Conservation (phyloP, 495 filamentous ascomycete genomes). For the Oleoguttula mirabilis region DNA sequence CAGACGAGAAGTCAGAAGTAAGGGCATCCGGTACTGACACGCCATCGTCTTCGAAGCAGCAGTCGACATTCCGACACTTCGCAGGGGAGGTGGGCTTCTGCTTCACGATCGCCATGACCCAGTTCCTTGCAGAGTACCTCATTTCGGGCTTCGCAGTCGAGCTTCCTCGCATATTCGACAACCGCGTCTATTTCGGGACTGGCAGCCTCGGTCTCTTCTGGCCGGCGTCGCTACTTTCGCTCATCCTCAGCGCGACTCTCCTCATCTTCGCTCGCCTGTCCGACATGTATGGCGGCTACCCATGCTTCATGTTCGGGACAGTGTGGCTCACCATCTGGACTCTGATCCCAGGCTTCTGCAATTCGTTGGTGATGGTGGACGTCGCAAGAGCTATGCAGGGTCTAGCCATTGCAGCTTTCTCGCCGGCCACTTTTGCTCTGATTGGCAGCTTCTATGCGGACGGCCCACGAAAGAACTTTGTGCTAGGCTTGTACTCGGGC, state of each 20-base stretch:
- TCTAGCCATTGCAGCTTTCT: constrained; percentile 62
- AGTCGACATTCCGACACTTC: constrained; percentile 1
- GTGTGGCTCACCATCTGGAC: constrained; percentile 64
- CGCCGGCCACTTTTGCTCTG: constrained; percentile 72
- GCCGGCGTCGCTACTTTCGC: constrained; percentile 67
- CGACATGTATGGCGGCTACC: constrained; percentile 53
- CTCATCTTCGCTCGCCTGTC: constrained; percentile 55
- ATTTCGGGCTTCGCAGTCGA: constrained; percentile 80
- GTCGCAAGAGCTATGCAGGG: constrained; percentile 68
- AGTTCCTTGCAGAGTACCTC: constrained; percentile 51
- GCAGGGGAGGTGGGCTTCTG: constrained; percentile 13
- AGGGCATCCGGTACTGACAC: not conserved
- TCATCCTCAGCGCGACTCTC: constrained; percentile 62
- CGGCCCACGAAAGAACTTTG: constrained; percentile 72
- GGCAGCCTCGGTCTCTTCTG: constrained; percentile 33
- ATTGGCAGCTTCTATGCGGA: constrained; percentile 70
- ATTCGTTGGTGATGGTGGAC: constrained; percentile 57
- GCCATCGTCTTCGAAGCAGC: not conserved
- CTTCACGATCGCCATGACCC: constrained; percentile 18
- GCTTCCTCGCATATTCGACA: constrained; percentile 49
- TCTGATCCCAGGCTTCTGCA: constrained; percentile 57
- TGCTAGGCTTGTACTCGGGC: constrained; percentile 71
- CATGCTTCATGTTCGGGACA: constrained; percentile 54
- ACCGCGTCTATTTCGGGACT: not conserved
- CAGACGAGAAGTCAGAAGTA: not conserved